Evolutionary conservation across 805 yeast species (phyloP), one percentile per base, ranked within the genome.

Genomic region (Nakazawaea anatomiae): DNA sequence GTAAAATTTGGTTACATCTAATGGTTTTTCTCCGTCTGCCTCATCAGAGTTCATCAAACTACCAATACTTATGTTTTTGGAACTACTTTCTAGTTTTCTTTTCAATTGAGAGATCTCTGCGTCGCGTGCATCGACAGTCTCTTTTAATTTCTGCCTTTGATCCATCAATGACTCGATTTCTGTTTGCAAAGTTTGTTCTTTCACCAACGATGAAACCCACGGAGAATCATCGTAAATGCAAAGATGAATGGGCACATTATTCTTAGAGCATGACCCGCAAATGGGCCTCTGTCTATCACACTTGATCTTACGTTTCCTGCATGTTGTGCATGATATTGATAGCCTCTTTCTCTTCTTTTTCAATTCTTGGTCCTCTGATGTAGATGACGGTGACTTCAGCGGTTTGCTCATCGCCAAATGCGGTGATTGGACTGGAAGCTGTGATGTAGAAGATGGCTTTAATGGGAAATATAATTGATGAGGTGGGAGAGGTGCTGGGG

Each of bases 331-430:
- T 0, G 76, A 75, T 0, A 72, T 71, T 29, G 80, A 80, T 6
- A 76, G 66, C 50, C 82, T 68, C 46, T 68, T 67, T 46, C 82
- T 64, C 7, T 70, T 68, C 58, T 72, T 74, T 52, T 66, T 72
- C 14, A 63, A 57, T 44, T 53, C 58, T 6, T 52, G 36, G 11
- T 52, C 56, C n/a, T 47, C 50, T n/a, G 42, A 35, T 9, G 44
- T 14, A 14, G 32, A 39, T 11, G 50, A 32, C 1, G 50, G 30
- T 12, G 47, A 44, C 32, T 34, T 18, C 27, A 28, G 10, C 42
- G 45, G 29, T 18, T 38, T 46, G 10, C 8, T 36, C 30, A n/a
- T 31, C 9, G 30, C 25, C 30, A 11, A 41, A 14, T 29, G 44
- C n/a, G 5, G 32, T 10, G 44, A 29, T 2, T 41, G 27, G 30